Conservation (phyloP, 202 grass and related monocot genomes). For the Hordeum pubiflorum region DNA sequence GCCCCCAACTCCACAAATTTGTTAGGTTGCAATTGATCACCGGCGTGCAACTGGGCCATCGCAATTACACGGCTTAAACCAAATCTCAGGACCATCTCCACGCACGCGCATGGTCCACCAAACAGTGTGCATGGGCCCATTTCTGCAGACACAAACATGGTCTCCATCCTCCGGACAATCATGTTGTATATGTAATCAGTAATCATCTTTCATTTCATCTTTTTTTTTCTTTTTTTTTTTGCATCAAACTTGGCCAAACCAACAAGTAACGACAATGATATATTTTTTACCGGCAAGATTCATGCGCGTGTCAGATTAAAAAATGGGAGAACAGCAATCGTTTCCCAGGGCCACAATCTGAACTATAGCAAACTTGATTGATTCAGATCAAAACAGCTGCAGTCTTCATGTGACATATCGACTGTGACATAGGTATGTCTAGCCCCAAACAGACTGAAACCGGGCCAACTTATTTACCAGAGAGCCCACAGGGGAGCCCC, state of each 20-base stretch:
- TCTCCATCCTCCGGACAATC: background rate
- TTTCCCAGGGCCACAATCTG: slow-evolving; percentile 1
- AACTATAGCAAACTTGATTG: slow-evolving; percentile 1
- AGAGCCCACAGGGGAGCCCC: slow-evolving; percentile 2
- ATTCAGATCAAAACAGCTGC: slow-evolving; percentile 25
- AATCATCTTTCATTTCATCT: background rate
- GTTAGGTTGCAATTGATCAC: slow-evolving; percentile 27
- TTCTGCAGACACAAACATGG: slow-evolving; percentile 27
- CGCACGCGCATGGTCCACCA: slow-evolving; percentile 16
- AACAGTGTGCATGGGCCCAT: slow-evolving; percentile 29
- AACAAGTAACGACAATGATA: slow-evolving; percentile 7
- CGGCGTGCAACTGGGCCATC: slow-evolving; percentile 6
- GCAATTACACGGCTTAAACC: background rate
- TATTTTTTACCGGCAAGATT: background rate
- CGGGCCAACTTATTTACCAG: slow-evolving; percentile 24
- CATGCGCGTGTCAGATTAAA: background rate
- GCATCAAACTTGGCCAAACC: background rate
- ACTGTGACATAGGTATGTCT: slow-evolving; percentile 28
- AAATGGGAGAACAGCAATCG: background rate
- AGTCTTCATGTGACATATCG: slow-evolving; percentile 24
- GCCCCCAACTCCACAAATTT: slow-evolving; percentile 10
- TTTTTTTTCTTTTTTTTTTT: background rate
- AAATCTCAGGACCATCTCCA: slow-evolving; percentile 36
- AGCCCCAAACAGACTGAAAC: slow-evolving; percentile 18
- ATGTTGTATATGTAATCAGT: background rate